Evolutionary conservation across 305 asterid genomes (phyloP).

Genomic region (Ilex paraguariensis): DNA sequence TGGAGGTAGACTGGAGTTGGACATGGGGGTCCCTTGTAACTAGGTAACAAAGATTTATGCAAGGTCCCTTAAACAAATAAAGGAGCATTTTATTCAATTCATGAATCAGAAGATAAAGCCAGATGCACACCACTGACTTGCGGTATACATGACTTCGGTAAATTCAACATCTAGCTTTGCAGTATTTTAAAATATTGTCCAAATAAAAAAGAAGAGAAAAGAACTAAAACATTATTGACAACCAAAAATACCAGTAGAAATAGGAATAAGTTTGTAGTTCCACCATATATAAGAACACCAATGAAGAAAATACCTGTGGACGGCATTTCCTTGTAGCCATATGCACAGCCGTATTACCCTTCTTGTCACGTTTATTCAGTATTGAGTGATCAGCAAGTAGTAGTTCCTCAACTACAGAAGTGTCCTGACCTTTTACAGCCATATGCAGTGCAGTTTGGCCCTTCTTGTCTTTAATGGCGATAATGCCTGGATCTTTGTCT

Average conservation of each 20-base stretch:
- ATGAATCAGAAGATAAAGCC: too few relatives aligned
- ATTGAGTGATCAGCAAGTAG: constrained; percentile 72
- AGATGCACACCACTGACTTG: too few relatives aligned
- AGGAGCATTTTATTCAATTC: too few relatives aligned
- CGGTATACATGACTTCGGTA: too few relatives aligned
- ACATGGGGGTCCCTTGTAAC: too few relatives aligned
- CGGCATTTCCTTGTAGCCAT: constrained; percentile 92
- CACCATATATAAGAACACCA: constrained; percentile 1
- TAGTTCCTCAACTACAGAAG: constrained; percentile 69
- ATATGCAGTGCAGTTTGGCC: constrained; percentile 98
- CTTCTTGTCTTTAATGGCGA: constrained; percentile 82
- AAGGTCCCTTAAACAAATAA: too few relatives aligned
- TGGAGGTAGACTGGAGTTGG: too few relatives aligned
- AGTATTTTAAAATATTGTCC: not conserved
- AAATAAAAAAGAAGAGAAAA: not conserved
- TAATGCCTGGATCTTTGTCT: constrained; percentile 70
- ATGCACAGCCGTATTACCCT: constrained; percentile 91
- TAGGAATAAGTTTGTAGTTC: not conserved
- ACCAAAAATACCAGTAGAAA: not conserved
- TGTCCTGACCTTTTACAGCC: constrained; percentile 96
- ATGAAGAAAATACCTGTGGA: constrained; percentile 49
- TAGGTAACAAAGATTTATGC: too few relatives aligned
- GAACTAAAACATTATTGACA: not conserved
- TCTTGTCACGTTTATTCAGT: constrained; percentile 83
- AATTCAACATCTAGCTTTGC: too few relatives aligned